phyloP scores from a whole-genome alignment of 768 basidiomycete genomes.

The Boletellus emodensis region DNA sequence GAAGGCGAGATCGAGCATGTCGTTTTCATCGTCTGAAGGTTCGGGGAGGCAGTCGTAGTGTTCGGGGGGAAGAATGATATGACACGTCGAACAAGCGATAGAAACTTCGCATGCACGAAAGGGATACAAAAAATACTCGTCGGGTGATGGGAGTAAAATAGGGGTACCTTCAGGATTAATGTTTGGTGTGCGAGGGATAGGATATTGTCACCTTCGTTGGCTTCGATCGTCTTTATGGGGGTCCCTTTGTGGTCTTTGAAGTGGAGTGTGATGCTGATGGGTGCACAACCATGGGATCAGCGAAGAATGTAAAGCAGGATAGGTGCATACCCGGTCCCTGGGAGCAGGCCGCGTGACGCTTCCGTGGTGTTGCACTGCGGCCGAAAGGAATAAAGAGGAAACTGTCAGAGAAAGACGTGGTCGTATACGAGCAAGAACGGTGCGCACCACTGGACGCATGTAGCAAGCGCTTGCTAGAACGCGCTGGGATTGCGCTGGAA shows the following conservation, averaged over 20 bases:
- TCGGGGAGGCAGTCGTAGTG: slow-evolving; percentile 85
- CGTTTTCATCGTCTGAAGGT: slow-evolving; percentile 98
- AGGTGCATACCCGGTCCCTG: slow-evolving; percentile 60
- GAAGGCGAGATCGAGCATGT: slow-evolving; percentile 98
- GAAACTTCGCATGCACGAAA: slow-evolving; percentile 88
- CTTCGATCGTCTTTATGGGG: slow-evolving; percentile 84
- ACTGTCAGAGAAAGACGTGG: neutral
- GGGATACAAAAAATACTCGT: neutral
- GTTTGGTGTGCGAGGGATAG: slow-evolving; percentile 92
- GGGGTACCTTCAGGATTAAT: slow-evolving; percentile 90
- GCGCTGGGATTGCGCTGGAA: neutral
- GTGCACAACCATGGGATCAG: neutral
- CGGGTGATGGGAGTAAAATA: neutral
- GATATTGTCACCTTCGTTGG: slow-evolving; percentile 90
- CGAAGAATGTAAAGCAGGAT: neutral
- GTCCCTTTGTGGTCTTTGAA: slow-evolving; percentile 88
- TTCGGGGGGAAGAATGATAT: slow-evolving; percentile 66
- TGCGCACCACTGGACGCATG: slow-evolving; percentile 18
- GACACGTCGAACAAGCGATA: slow-evolving; percentile 96
- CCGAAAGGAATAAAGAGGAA: neutral
- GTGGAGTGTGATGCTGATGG: slow-evolving; percentile 76
- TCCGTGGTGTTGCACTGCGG: slow-evolving; percentile 41
- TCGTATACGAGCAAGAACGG: neutral
- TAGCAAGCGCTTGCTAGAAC: slow-evolving; percentile 12
- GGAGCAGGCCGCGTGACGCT: slow-evolving; percentile 51